Conservation (phyloP, 1,139 yeast genomes). For the Geotrichum candidum region DNA sequence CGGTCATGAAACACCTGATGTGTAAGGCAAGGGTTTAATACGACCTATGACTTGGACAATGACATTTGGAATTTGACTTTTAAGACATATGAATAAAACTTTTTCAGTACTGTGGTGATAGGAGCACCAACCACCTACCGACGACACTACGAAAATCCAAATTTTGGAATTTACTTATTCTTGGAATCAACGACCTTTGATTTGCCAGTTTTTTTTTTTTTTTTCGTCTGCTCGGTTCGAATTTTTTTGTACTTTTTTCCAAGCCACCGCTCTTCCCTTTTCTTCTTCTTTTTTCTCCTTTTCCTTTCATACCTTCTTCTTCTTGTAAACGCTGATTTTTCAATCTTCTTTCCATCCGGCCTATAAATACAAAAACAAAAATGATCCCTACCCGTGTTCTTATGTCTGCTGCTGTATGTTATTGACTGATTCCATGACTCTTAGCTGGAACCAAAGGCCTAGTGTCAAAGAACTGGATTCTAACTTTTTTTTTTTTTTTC, state of each 20-base stretch:
- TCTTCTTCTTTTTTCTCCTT: neutral
- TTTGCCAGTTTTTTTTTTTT: neutral
- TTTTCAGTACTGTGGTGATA: neutral
- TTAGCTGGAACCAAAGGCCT: neutral
- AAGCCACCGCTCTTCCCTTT: neutral
- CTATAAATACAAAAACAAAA: neutral
- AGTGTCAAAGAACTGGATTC: neutral
- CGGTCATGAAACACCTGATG: neutral
- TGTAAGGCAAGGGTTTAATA: neutral
- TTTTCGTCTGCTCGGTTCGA: neutral
- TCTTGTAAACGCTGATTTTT: neutral
- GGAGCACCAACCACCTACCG: neutral
- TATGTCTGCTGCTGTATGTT: conserved; percentile 16
- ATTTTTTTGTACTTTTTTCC: neutral
- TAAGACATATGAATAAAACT: neutral
- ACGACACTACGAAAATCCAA: neutral
- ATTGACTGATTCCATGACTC: neutral
- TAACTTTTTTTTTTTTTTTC: neutral
- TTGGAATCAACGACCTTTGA: neutral
- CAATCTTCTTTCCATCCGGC: neutral
- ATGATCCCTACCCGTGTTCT: conserved; percentile 15
- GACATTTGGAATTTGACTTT: neutral
- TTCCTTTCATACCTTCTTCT: neutral
- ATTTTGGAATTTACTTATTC: neutral
- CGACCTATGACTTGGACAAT: neutral